A percentile compares a stretch with the other conserved stretches of the same genome.
Evolutionary conservation across 768 basidiomycete genomes (phyloP).

Genomic region (Boletus rubroflammeus): DNA sequence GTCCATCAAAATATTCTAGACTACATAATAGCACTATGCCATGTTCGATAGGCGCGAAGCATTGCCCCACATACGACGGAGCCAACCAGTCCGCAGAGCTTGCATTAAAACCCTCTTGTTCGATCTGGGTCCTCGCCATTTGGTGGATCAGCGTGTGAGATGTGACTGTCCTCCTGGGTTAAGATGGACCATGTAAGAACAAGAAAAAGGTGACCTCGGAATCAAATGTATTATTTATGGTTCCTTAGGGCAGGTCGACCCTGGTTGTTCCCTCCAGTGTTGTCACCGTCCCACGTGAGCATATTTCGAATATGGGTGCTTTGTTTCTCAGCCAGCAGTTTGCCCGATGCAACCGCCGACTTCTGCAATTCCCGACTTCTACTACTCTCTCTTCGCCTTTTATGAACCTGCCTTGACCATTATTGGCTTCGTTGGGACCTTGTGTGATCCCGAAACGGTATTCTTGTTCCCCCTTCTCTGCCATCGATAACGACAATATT

Average conservation of each 20-base stretch:
- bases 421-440: constrained; percentile 62
- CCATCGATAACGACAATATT: constrained; percentile 2
- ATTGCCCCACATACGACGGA: constrained; percentile 22
- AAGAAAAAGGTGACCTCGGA: constrained; percentile 1
- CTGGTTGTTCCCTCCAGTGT: neutral
- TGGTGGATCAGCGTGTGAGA: constrained; percentile 48
- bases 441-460: constrained; percentile 63
- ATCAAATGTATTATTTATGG: neutral
- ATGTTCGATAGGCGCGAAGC: constrained; percentile 52
- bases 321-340: neutral
- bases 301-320: neutral
- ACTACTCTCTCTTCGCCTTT: constrained; percentile 69
- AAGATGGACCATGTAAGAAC: constrained; percentile 52
- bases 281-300: neutral
- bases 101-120: constrained; percentile 73
- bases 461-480: constrained; percentile 15
- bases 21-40: too few relatives aligned
- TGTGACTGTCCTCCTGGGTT: constrained; percentile 63
- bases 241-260: constrained; percentile 30
- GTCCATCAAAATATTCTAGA: too few relatives aligned
- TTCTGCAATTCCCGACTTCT: constrained; percentile 69
- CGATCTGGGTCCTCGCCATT: constrained; percentile 80
- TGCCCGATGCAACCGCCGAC: constrained; percentile 38
- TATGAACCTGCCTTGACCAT: constrained; percentile 70
- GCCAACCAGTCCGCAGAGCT: constrained; percentile 17